phyloP scores from a whole-genome alignment of 768 basidiomycete genomes.

The Suillus paluster region DNA sequence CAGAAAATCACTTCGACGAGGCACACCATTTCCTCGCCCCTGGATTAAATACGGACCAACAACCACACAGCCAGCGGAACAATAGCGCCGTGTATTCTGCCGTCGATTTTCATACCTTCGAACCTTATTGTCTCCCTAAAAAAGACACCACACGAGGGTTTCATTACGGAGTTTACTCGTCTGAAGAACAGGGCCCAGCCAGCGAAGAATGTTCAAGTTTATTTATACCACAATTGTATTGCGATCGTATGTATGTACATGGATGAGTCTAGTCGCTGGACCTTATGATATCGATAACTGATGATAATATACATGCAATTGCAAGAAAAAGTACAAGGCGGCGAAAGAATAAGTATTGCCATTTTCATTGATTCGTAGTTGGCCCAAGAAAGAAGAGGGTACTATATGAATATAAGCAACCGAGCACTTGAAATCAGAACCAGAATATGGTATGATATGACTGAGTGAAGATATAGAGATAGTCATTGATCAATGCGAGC shows the following conservation, averaged over 20 bases:
- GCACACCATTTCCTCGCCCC: not conserved
- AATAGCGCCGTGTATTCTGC: not conserved
- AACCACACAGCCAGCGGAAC: not conserved
- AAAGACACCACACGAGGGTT: not conserved
- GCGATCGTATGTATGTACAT: not conserved
- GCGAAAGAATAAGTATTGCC: not conserved
- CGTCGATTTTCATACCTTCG: not conserved
- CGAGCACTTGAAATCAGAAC: not conserved
- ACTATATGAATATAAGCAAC: not conserved
- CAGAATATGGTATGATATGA: slow-evolving; percentile 1
- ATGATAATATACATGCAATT: too few relatives aligned
- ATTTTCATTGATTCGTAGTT: not conserved
- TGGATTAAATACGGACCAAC: not conserved
- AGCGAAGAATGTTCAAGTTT: not conserved
- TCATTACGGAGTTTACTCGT: slow-evolving; percentile 1
- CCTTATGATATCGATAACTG: too few relatives aligned
- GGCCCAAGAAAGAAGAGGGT: not conserved
- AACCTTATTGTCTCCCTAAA: not conserved
- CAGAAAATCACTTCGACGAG: not conserved
- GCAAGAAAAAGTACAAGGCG: not conserved
- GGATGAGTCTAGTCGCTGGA: not conserved
- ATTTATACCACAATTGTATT: not conserved
- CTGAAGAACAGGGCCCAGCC: not conserved
- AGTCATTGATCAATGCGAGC: not conserved
- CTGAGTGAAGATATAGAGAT: slow-evolving; percentile 4